These are phyloP conservation scores for Cyberlindnera japonica DNA, from an alignment of 805 yeast species.

Conservation along the genomic window DNA sequence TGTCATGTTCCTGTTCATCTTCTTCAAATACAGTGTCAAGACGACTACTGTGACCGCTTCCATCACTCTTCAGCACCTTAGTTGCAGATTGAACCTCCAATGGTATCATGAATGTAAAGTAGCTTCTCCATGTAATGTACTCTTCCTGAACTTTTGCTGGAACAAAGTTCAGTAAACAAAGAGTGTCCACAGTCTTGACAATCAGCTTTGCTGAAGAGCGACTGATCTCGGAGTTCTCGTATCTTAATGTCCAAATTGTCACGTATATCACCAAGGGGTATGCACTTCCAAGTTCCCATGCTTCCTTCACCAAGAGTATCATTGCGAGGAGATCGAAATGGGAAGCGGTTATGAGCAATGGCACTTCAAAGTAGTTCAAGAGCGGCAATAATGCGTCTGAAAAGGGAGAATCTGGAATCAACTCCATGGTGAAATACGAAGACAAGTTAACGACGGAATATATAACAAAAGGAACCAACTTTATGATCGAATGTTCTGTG, in stretches of 20 bases:
- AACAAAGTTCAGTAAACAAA: constrained; percentile 6
- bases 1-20: no score
- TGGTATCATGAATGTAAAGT: constrained; percentile 17
- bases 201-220: constrained; percentile 22
- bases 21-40: no score
- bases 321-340: constrained; percentile 36
- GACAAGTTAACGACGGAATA: constrained; percentile 39
- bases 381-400: constrained; percentile 35
- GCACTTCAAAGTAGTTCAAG: constrained; percentile 35
- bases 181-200: constrained; percentile 12
- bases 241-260: constrained; percentile 36
- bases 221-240: constrained; percentile 32
- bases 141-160: constrained; percentile 5
- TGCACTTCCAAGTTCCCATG: constrained; percentile 21
- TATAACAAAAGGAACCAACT: constrained; percentile 38
- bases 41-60: no score
- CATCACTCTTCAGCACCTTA: not conserved
- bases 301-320: constrained; percentile 29
- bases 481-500: constrained; percentile 31
- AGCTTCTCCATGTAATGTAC: constrained; percentile 11
- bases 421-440: constrained; percentile 32
- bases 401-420: constrained; percentile 31
- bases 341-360: constrained; percentile 36
- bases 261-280: constrained; percentile 34
- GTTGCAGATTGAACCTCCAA: not conserved